Conservation (phyloP, 23 red algal species). For the Agarophyton chilense region DNA sequence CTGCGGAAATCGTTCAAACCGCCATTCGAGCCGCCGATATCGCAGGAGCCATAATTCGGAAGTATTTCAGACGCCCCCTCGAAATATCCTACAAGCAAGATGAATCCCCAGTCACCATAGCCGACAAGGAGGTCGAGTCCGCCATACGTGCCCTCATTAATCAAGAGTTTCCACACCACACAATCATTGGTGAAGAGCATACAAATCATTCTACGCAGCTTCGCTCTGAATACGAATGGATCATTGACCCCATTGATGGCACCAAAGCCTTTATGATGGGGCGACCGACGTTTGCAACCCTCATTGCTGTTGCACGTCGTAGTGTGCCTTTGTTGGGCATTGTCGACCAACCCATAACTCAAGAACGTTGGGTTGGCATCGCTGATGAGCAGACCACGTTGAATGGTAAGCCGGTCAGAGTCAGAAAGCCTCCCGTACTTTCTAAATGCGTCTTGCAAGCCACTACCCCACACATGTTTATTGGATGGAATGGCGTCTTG, state of each 20-base stretch:
- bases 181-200: slow-evolving; percentile 90
- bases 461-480: slow-evolving; percentile 95
- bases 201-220: background rate
- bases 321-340: slow-evolving; percentile 81
- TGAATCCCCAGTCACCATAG: slow-evolving; percentile 87
- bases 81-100: slow-evolving; percentile 74
- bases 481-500: slow-evolving; percentile 37
- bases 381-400: slow-evolving; percentile 56
- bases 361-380: slow-evolving; percentile 90
- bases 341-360: slow-evolving; percentile 82
- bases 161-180: slow-evolving; percentile 50
- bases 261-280: slow-evolving; percentile 93
- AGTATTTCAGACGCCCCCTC: slow-evolving; percentile 75
- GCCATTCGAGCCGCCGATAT: slow-evolving; percentile 72
- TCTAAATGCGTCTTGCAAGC: slow-evolving; percentile 63
- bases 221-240: slow-evolving; percentile 72
- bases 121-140: slow-evolving; percentile 80
- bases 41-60: slow-evolving; percentile 47
- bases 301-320: slow-evolving; percentile 78
- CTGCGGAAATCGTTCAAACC: slow-evolving; percentile 26
- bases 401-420: slow-evolving; percentile 47
- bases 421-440: slow-evolving; percentile 6
- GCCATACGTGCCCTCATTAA: slow-evolving; percentile 83
- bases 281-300: slow-evolving; percentile 93
- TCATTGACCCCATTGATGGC: slow-evolving; percentile 96